These are phyloP conservation scores for Boletus sensibilis DNA, from an alignment of 768 basidiomycete genomes.

Conservation along the genomic window DNA sequence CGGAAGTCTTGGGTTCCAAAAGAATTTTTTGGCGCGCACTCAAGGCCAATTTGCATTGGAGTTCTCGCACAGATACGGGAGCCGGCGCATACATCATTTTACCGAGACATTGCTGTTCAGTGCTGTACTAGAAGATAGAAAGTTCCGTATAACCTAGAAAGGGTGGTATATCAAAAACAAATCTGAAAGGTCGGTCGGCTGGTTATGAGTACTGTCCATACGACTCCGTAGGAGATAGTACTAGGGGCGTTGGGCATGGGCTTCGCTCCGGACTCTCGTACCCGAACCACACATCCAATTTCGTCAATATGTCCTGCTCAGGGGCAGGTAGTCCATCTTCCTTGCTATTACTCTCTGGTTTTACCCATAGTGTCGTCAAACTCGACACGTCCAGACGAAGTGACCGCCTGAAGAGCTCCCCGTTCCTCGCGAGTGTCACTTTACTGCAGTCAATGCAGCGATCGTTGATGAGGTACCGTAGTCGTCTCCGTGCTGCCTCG, in stretches of 20 bases:
- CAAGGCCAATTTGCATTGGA: background rate
- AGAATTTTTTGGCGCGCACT: background rate
- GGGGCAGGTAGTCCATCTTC: background rate
- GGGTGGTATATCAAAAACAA: background rate
- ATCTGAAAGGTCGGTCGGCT: background rate
- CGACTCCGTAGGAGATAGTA: background rate
- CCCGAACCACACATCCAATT: slow-evolving; percentile 21
- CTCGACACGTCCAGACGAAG: slow-evolving; percentile 13
- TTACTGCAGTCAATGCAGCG: slow-evolving; percentile 25
- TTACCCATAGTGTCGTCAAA: slow-evolving; percentile 11
- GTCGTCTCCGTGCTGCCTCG: background rate
- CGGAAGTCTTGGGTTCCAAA: background rate
- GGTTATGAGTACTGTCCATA: background rate
- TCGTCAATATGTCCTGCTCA: slow-evolving; percentile 21
- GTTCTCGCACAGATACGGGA: background rate
- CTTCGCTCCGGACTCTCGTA: background rate
- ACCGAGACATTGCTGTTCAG: background rate
- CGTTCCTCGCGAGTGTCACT: slow-evolving; percentile 2
- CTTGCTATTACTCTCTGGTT: slow-evolving; percentile 1
- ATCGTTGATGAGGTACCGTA: slow-evolving; percentile 19
- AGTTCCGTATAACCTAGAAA: background rate
- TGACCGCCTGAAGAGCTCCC: slow-evolving; percentile 14
- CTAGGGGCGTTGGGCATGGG: background rate
- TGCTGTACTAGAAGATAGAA: background rate
- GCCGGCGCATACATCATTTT: background rate